Evolutionary conservation across 2,329 filamentous ascomycete genomes (phyloP).

Genomic region (Sarocladium oryzae): DNA sequence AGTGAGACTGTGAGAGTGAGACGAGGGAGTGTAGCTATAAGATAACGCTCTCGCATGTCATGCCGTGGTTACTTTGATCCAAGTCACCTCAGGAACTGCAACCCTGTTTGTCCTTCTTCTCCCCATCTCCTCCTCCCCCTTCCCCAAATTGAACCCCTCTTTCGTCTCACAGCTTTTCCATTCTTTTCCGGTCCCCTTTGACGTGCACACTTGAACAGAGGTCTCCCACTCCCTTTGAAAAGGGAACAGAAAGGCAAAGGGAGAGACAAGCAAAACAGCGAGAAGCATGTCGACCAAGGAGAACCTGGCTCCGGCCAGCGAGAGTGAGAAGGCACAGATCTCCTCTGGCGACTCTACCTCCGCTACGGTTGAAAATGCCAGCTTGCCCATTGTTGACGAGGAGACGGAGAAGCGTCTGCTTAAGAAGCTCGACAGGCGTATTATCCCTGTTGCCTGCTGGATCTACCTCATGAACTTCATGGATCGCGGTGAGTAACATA

Average conservation of each 20-base stretch:
- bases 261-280: not conserved
- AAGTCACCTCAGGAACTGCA: not conserved
- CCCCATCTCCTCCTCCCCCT: not conserved
- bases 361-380: not conserved
- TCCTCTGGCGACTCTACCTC: not conserved
- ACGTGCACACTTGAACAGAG: too few relatives aligned
- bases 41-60: not conserved
- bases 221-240: too few relatives aligned
- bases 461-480: slow-evolving; percentile 30
- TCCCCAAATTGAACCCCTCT: not conserved
- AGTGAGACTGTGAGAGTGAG: not conserved
- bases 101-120: not conserved
- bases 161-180: not conserved
- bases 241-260: not conserved
- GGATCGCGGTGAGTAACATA: slow-evolving; percentile 25
- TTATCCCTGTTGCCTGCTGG: slow-evolving; percentile 26
- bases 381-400: slow-evolving; percentile 14
- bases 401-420: slow-evolving; percentile 17
- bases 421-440: slow-evolving; percentile 25
- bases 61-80: not conserved
- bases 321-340: slow-evolving; percentile 2
- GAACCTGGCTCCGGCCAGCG: slow-evolving; percentile 2
- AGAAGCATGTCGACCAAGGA: slow-evolving; percentile 1
- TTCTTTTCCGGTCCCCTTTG: not conserved
- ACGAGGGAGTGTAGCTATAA: not conserved